Evolutionary conservation across 2,329 filamentous ascomycete species (phyloP), one percentile per base, ranked within the genome.

Genomic region (Neofusicoccum kwambonambiense): DNA sequence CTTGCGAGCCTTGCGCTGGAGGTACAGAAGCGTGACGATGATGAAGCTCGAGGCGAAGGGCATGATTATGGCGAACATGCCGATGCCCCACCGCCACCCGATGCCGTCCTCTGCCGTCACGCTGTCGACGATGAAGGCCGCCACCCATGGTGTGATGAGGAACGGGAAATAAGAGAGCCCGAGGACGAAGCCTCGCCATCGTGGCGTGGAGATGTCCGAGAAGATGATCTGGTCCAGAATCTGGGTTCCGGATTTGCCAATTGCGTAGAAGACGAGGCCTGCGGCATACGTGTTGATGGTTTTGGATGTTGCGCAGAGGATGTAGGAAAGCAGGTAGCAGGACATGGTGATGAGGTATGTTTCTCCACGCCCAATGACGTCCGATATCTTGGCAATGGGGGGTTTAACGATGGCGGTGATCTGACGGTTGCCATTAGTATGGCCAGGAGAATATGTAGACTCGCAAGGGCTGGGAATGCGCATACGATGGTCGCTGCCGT

Each of bases 31-130:
- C 0, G 76, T 76, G n/a, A 70, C 69, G 51, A 80, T 75, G 50
- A 81, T 72, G 50, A 75, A 71, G 27, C 71, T 68, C 6, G 76
- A 73, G 17, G 75, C 74, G 22, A 76, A 69, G 0, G 79, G 80
- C 45, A 62, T 77, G 57, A 81, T 70, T 35, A 81, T 76, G 27
- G 75, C 76, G 47, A 80, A 78, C 75, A 81, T 80, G 60, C 78
- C 79, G 22, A 79, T 80, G 37, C 78, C 79, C 78, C 78, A 81
- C 37, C 79, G 70, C 79, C 79, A 82, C 5, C 79, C 79, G 41
- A 80, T 80, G 1, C 73, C 75, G 27, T 71, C 68, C 8, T 8
- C 5, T 31, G 27, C 47, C 2, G 79, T 70, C 1, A 79, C 79
- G 27, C 70, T 75, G 11, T 80, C 74, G n/a, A 77, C 74, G 42